These are phyloP conservation scores for Lipomyces starkeyi DNA, from an alignment of 805 yeast species.

Conservation along the genomic window DNA sequence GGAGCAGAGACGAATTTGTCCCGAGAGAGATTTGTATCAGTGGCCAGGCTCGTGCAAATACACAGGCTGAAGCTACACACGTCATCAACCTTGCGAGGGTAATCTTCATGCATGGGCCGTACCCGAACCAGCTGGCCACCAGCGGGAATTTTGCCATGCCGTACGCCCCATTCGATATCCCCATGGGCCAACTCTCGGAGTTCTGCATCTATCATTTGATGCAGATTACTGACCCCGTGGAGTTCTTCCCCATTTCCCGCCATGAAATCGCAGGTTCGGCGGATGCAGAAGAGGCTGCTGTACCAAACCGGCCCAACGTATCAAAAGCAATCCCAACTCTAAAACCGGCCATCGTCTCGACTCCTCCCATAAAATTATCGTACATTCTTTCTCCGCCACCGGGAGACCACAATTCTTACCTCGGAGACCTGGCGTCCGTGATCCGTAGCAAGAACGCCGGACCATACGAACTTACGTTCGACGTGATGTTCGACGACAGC, in stretches of 20 bases:
- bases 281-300: too few relatives aligned
- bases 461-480: slow-evolving; percentile 17
- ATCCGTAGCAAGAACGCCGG: slow-evolving; percentile 20
- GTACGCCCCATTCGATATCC: background rate
- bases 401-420: background rate
- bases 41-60: too few relatives aligned
- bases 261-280: too few relatives aligned
- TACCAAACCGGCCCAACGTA: background rate
- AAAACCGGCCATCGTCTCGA: too few relatives aligned
- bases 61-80: background rate
- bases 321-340: background rate
- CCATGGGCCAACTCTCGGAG: background rate
- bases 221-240: background rate
- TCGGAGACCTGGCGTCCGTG: slow-evolving; percentile 3
- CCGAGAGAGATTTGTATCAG: too few relatives aligned
- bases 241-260: background rate
- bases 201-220: slow-evolving; percentile 6
- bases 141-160: slow-evolving; percentile 8
- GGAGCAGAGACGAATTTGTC: too few relatives aligned
- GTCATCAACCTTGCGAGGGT: background rate
- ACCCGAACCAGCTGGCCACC: background rate
- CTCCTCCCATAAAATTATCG: too few relatives aligned
- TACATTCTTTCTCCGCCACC: background rate
- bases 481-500: background rate
- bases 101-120: background rate